A percentile compares a stretch with the other conserved stretches of the same genome.
Evolutionary conservation across 805 yeast species (phyloP).

Genomic region (Candida michaelii): DNA sequence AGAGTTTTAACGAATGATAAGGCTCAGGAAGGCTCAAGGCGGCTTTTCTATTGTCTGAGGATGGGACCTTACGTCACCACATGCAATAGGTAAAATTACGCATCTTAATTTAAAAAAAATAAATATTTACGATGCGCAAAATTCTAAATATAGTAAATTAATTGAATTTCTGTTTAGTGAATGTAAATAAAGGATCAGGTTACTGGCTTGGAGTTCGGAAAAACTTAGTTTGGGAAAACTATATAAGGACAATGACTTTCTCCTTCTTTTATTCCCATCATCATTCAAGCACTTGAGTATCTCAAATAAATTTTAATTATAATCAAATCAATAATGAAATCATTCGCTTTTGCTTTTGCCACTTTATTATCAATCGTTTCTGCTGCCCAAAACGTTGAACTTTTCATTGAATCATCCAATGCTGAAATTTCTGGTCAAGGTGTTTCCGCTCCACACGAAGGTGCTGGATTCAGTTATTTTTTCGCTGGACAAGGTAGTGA

Average conservation of each 20-base stretch:
- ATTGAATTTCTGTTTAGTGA: background rate
- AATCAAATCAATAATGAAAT: constrained; percentile 5
- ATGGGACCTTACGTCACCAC: background rate
- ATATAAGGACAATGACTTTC: background rate
- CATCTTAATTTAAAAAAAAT: background rate
- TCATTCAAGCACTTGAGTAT: background rate
- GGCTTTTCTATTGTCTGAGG: too few relatives aligned
- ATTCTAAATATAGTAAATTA: constrained; percentile 1
- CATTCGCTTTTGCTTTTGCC: constrained; percentile 9
- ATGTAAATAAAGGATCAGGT: background rate
- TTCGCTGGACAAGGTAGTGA: constrained; percentile 29
- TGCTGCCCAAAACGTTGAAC: constrained; percentile 12
- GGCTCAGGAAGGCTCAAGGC: too few relatives aligned
- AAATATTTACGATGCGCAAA: background rate
- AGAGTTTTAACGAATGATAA: too few relatives aligned
- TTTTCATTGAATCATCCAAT: constrained; percentile 25
- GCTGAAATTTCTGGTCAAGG: constrained; percentile 27
- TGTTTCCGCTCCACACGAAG: constrained; percentile 37
- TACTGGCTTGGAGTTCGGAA: background rate
- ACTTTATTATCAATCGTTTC: constrained; percentile 6
- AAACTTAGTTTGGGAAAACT: background rate
- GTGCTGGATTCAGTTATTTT: constrained; percentile 46
- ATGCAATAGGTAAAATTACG: background rate
- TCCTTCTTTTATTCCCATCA: background rate
- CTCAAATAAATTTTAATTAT: background rate